Evolutionary conservation across 1,284 basidiomycete species (phyloP), one percentile per base, ranked within the genome.

Genomic region (Vanrija pseudolonga): DNA sequence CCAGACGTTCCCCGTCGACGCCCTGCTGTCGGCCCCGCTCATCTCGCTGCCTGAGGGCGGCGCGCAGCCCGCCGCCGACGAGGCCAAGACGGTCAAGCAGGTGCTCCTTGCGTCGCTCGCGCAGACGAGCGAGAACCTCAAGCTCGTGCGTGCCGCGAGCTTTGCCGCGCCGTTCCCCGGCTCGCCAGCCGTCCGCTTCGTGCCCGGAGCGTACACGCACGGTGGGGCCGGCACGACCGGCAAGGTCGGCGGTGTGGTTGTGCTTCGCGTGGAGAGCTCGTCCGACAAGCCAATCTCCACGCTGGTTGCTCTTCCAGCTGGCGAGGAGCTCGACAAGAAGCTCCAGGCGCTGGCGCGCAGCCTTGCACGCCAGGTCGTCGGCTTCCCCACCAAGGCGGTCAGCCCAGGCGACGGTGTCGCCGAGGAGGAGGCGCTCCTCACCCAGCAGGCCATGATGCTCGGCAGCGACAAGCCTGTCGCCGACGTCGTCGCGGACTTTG

Each of bases 61-160:
- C 11, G 45, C 56, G 15, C 41, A 54, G 38, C 37, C 61, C 3
- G 38, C 58, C 3, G 58, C 68, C 17, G 53, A 60, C 2, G 70
- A 72, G 26, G 63, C 68, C 0, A 68, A 67, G 53, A 89, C 89
- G 2, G 84, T 95, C n/a, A 80, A 80, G 26, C 80, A 81, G 53
- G 85, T 89, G 28, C 88, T 98, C 63, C 84, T 85, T 26, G 85
- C 90, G 59, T 79, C 88, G 22, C 86, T 95, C 54, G 83, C 88
- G 19, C 88, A 89, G 66, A 85, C 95, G 15, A 93, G 93, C 43
- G 94, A 98, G 73, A 95, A 94, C 69, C 84, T 98, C 57, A 81
- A 83, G 7, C 77, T 98, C 18, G 81, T 85, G 46, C 82, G 94
- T 50, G 93, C 86, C 1, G 78, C 83, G 19, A 79, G 84, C 3